A percentile compares a stretch with the other conserved stretches of the same genome.
phyloP scores from a whole-genome alignment of 306 rosid genomes.

The Calophaca sinica region DNA sequence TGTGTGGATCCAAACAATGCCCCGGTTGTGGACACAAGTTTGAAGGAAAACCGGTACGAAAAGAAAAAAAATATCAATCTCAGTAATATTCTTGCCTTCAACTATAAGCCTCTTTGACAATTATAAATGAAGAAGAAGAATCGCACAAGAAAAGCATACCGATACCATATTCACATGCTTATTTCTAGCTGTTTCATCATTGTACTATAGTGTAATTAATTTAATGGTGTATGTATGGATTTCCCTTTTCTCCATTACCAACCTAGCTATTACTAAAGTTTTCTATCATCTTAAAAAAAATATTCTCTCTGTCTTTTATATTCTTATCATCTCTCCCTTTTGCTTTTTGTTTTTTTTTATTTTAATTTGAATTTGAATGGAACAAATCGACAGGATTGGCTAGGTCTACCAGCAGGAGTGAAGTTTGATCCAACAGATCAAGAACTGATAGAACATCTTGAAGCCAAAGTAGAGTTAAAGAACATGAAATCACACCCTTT shows the following conservation, averaged over 20 bases:
- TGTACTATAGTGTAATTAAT: constrained; percentile 23
- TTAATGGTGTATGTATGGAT: constrained; percentile 18
- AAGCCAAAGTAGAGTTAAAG: constrained; percentile 90
- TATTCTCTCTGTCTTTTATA: constrained; percentile 4
- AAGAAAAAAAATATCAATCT: not conserved
- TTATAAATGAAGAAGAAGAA: constrained; percentile 28
- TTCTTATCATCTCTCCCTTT: not conserved
- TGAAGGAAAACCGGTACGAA: constrained; percentile 80
- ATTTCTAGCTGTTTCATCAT: no score
- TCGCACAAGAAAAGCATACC: constrained; percentile 32
- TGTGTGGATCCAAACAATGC: constrained; percentile 97
- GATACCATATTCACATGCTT: no score
- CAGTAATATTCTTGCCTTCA: constrained; percentile 48
- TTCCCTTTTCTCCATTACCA: constrained; percentile 29
- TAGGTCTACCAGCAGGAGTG: constrained; percentile 99
- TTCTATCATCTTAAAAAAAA: not conserved
- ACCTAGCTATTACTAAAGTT: constrained; percentile 25
- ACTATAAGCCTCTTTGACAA: constrained; percentile 37
- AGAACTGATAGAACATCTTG: constrained; percentile 96
- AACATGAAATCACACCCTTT: constrained; percentile 91
- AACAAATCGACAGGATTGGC: constrained; percentile 73
- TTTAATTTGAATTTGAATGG: constrained; percentile 42
- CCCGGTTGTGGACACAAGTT: constrained; percentile 95
- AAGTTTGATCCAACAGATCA: constrained; percentile 99
- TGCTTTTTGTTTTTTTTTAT: constrained; percentile 27